Conservation (phyloP, 108 stramenopile species). For the Mayamaea pseudoterrestris region DNA sequence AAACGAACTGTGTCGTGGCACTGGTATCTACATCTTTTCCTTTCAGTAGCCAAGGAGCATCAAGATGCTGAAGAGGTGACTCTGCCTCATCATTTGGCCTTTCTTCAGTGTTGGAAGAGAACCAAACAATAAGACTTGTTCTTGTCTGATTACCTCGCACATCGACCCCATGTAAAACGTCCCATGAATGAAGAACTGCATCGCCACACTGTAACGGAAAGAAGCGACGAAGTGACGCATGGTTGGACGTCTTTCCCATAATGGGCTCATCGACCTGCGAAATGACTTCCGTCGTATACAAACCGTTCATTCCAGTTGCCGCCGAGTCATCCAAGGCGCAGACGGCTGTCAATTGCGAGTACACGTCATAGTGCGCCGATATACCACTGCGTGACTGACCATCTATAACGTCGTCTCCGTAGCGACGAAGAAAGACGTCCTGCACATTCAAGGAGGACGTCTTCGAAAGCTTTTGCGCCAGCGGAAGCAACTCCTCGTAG, state of each 20-base stretch:
- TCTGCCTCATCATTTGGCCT: background rate
- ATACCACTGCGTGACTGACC: constrained; percentile 27
- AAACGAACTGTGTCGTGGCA: constrained; percentile 53
- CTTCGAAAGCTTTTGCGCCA: constrained; percentile 14
- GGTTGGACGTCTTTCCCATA: constrained; percentile 22
- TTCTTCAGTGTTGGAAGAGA: constrained; percentile 11
- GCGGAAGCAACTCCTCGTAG: constrained; percentile 37
- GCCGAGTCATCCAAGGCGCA: constrained; percentile 55
- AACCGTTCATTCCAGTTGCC: constrained; percentile 38
- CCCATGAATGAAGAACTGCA: constrained; percentile 58
- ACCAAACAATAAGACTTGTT: constrained; percentile 70
- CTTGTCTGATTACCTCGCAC: constrained; percentile 39
- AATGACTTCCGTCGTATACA: constrained; percentile 29
- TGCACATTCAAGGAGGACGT: constrained; percentile 31
- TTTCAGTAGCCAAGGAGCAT: constrained; percentile 33
- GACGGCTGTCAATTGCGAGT: constrained; percentile 46
- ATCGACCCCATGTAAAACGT: constrained; percentile 67
- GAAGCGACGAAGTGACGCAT: constrained; percentile 40
- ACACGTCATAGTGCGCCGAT: constrained; percentile 61
- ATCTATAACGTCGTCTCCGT: constrained; percentile 27
- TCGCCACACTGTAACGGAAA: constrained; percentile 48
- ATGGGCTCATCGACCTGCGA: background rate
- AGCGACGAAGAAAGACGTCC: constrained; percentile 59
- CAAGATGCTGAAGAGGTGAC: background rate
- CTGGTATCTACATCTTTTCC: constrained; percentile 12